Percentiles rank a stretch among this genome's conserved stretches.
These are phyloP conservation scores for Trifolium repens DNA, from an alignment of 306 rosid genomes.

Conservation along the genomic window DNA sequence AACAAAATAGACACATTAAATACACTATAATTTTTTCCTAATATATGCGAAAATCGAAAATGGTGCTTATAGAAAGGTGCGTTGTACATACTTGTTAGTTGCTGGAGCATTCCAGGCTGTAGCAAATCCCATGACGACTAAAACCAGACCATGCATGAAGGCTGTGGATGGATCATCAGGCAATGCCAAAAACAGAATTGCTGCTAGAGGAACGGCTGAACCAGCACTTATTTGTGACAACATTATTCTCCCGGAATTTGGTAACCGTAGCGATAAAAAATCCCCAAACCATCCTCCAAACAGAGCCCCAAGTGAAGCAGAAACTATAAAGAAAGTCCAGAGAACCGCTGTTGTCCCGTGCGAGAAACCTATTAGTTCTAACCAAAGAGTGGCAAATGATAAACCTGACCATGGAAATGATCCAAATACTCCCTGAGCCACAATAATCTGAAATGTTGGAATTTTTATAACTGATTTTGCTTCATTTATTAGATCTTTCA, in stretches of 20 bases:
- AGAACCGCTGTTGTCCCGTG: conserved; percentile 70
- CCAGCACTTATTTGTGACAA: conserved; percentile 82
- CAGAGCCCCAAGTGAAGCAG: conserved; percentile 73
- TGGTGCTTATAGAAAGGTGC: neutral
- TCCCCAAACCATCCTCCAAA: conserved; percentile 91
- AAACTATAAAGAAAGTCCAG: conserved; percentile 63
- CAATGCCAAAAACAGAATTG: conserved; percentile 62
- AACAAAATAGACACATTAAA: neutral
- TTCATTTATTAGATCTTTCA: conserved; percentile 65
- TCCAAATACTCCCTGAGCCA: conserved; percentile 92
- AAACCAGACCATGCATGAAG: conserved; percentile 65
- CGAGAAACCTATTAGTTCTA: conserved; percentile 86
- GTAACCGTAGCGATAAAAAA: conserved; percentile 58
- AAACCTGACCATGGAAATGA: conserved; percentile 87
- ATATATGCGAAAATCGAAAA: neutral
- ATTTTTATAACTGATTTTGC: conserved; percentile 66
- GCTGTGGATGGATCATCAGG: conserved; percentile 73
- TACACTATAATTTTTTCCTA: neutral
- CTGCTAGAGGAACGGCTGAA: conserved; percentile 77
- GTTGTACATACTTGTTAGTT: conserved; percentile 70
- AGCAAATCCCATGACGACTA: conserved; percentile 73
- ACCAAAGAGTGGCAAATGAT: conserved; percentile 83
- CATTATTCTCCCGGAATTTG: conserved; percentile 74
- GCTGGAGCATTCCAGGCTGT: conserved; percentile 77
- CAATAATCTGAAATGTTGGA: conserved; percentile 83